phyloP scores from a whole-genome alignment of 2,329 filamentous ascomycete species.

The Verticillium nubilum region DNA sequence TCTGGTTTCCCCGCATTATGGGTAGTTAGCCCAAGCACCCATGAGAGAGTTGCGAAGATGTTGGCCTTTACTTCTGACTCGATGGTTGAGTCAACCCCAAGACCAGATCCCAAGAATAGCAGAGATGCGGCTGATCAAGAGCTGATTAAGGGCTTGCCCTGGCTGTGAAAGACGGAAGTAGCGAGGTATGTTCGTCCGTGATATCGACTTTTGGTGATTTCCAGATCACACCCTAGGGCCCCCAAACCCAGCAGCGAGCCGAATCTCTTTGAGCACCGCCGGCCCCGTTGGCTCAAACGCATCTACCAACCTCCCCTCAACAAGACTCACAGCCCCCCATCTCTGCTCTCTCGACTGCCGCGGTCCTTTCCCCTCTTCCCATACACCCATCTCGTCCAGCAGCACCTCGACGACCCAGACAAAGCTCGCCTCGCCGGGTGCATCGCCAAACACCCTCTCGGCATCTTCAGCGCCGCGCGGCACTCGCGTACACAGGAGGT shows the following conservation, averaged over 20 bases:
- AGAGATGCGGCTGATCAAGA: no score
- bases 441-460: constrained; percentile 2
- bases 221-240: constrained; percentile 36
- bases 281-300: constrained; percentile 22
- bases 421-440: constrained; percentile 14
- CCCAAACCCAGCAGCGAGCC: constrained; percentile 27
- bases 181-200: not conserved
- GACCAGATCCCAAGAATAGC: no score
- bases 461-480: constrained; percentile 21
- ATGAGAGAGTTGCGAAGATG: not conserved
- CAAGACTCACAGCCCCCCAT: constrained; percentile 45
- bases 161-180: not conserved
- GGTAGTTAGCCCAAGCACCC: not conserved
- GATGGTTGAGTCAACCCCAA: not conserved
- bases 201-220: no score
- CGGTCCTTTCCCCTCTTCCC: constrained; percentile 22
- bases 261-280: constrained; percentile 14
- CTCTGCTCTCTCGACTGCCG: constrained; percentile 42
- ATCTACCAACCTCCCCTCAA: constrained; percentile 30
- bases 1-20: not conserved
- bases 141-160: not conserved
- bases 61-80: not conserved
- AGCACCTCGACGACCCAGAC: constrained; percentile 46
- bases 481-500: constrained; percentile 43
- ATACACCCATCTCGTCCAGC: constrained; percentile 43